Conservation (phyloP, 1,284 basidiomycete genomes). For the Volvariella volvacea region DNA sequence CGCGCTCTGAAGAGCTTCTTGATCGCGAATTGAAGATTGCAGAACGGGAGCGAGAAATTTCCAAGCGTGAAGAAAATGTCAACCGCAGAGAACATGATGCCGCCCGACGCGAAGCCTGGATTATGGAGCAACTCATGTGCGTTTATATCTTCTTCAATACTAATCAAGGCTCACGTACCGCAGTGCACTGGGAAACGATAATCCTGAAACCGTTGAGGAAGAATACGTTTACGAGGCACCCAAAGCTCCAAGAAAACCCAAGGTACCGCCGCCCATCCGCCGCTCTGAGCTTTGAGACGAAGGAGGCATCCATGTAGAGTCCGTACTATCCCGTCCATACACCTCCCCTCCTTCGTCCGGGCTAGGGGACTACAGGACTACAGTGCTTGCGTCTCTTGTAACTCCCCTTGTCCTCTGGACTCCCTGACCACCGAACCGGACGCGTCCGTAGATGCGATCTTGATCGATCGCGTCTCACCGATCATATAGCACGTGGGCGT, state of each 20-base stretch:
- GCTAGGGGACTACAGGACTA: slow-evolving; percentile 79
- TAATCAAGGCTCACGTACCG: slow-evolving; percentile 10
- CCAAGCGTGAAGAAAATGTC: slow-evolving; percentile 72
- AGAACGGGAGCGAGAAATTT: slow-evolving; percentile 76
- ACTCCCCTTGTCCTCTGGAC: slow-evolving; percentile 56
- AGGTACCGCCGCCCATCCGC: slow-evolving; percentile 79
- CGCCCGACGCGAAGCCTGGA: slow-evolving; percentile 76
- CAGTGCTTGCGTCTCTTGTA: slow-evolving; percentile 60
- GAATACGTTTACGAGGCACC: slow-evolving; percentile 72
- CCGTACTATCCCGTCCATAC: slow-evolving; percentile 58
- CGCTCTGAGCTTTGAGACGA: slow-evolving; percentile 89
- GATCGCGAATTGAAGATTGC: slow-evolving; percentile 78
- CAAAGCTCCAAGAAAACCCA: slow-evolving; percentile 70
- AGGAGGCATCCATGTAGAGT: slow-evolving; percentile 63
- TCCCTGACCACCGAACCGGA: background rate
- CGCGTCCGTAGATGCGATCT: slow-evolving; percentile 2
- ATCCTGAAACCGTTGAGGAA: slow-evolving; percentile 61
- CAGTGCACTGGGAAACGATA: slow-evolving; percentile 65
- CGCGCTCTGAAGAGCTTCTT: slow-evolving; percentile 70
- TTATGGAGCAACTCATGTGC: slow-evolving; percentile 84
- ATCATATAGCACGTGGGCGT: slow-evolving; percentile 33
- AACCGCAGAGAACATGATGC: slow-evolving; percentile 80
- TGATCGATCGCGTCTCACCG: slow-evolving; percentile 21
- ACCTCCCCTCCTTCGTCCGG: slow-evolving; percentile 74
- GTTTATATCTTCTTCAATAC: slow-evolving; percentile 14